Percentiles rank a stretch among this genome's conserved stretches.
These are phyloP conservation scores for Berkeleyomyces rouxiae DNA, from an alignment of 2,329 filamentous ascomycete genomes.

Conservation along the genomic window DNA sequence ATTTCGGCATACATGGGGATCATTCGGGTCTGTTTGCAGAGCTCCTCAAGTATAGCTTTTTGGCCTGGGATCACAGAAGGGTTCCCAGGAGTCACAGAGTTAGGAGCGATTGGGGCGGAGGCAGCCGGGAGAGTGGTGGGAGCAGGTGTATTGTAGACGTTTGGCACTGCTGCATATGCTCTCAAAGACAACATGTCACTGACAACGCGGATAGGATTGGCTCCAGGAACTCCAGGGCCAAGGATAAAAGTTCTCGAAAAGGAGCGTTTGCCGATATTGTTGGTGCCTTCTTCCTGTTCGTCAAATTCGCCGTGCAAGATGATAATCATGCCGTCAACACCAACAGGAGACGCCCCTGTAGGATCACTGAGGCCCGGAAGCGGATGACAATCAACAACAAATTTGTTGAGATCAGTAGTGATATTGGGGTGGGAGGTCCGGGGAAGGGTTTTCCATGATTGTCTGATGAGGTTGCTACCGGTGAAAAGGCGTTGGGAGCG, in stretches of 20 bases:
- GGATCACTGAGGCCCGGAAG: slow-evolving; percentile 56
- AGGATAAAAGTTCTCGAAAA: slow-evolving; percentile 72
- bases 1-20: slow-evolving; percentile 61
- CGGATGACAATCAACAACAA: slow-evolving; percentile 68
- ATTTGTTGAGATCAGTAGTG: slow-evolving; percentile 48
- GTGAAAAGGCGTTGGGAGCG: slow-evolving; percentile 49
- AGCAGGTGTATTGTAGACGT: slow-evolving; percentile 21
- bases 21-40: slow-evolving; percentile 67
- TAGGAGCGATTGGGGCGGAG: slow-evolving; percentile 2
- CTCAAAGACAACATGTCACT: slow-evolving; percentile 65
- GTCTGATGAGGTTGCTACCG: slow-evolving; percentile 47
- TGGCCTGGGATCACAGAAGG: slow-evolving; percentile 32
- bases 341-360: slow-evolving; percentile 41
- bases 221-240: slow-evolving; percentile 51
- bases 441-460: slow-evolving; percentile 55
- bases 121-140: slow-evolving; percentile 16
- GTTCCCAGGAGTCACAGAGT: slow-evolving; percentile 17
- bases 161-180: slow-evolving; percentile 39
- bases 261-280: slow-evolving; percentile 48
- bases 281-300: slow-evolving; percentile 44
- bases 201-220: slow-evolving; percentile 53
- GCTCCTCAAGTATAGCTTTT: slow-evolving; percentile 55
- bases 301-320: slow-evolving; percentile 74
- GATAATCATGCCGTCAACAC: slow-evolving; percentile 63
- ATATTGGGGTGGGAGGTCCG: slow-evolving; percentile 60